Conservation (phyloP, 2,329 filamentous ascomycete species). For the Hawksworthiomyces lignivorus region DNA sequence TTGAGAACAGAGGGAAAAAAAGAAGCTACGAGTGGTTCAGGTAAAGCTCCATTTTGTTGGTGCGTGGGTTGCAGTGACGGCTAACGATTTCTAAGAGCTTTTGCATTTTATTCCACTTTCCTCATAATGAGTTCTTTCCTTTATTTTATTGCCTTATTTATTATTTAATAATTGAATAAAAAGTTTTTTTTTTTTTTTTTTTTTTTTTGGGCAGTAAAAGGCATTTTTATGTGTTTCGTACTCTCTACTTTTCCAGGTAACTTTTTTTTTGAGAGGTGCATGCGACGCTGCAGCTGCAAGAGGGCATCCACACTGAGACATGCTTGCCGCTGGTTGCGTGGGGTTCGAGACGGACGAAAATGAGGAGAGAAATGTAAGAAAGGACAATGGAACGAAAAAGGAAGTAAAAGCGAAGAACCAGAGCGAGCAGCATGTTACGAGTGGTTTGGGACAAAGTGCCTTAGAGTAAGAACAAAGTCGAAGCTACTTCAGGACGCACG, state of each 20-base stretch:
- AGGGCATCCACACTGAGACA: constrained; percentile 5
- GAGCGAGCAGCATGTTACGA: not conserved
- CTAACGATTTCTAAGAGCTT: constrained; percentile 3
- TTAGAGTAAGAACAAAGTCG: not conserved
- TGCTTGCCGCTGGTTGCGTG: constrained; percentile 12
- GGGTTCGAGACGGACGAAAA: constrained; percentile 1
- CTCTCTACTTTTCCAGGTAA: not conserved
- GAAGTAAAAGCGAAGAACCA: not conserved
- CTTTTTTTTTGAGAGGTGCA: constrained; percentile 1
- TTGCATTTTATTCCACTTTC: not conserved
- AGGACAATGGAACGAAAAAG: not conserved
- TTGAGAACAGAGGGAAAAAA: not conserved
- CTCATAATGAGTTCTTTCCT: not conserved
- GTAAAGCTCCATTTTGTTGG: constrained; percentile 11
- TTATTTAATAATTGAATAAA: no score
- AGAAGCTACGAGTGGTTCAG: constrained; percentile 14
- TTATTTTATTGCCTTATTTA: not conserved
- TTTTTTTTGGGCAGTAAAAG: not conserved
- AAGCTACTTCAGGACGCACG: constrained; percentile 7
- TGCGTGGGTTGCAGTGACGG: constrained; percentile 5
- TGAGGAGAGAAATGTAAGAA: not conserved
- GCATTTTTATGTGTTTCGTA: not conserved
- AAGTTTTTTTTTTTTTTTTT: not conserved
- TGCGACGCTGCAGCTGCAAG: constrained; percentile 11
- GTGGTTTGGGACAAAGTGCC: not conserved